Evolutionary conservation across 2,329 filamentous ascomycete genomes (phyloP), one percentile per base, ranked within the genome.

Genomic region (Colletotrichum sp.): DNA sequence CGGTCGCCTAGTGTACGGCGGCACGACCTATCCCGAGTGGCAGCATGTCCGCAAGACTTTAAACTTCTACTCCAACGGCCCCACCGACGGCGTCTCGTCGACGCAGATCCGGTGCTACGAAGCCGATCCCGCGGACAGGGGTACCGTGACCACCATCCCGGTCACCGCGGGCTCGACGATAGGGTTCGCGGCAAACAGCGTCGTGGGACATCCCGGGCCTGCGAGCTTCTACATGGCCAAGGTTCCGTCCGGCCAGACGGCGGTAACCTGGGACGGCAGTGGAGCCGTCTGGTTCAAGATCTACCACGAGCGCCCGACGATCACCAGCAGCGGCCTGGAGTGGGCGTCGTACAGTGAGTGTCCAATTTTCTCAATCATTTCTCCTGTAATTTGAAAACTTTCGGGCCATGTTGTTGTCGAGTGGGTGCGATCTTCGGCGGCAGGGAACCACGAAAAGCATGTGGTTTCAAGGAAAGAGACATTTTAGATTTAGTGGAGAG

Each of bases 261-360:
- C 81, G 15, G 77, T 80, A 25, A 79, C 74, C 18, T 85, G 82
- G 81, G 81, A 83, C 70, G 83, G 83, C 5, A 76, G 79, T 8
- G 84, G 83, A 13, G 74, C 78, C 6, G 81, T 82, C 28, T 86
- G 83, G 84, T 85, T 85, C 80, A 86, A 85, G 80, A 82, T 85
- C 52, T 83, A 82, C 77, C 79, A 84, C 64, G 80, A 83, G 76
- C 79, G 81, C 18, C 85, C 86, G 18, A 82, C 78, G 71, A 81
- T 88, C 70, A 79, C 82, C 7, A 79, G 81, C 8, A 79, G 78
- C 7, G 82, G 83, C 7, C 79, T 87, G 75, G 84, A 81, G 4
- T 88, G 86, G 86, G 84, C 85, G 9, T 83, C 83, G 52, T 78
- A 84, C 65, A 84, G 85, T 76, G 48, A 76, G 74, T 73, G 27